Conservation (phyloP, 1,139 yeast genomes). For the Candida frijolesensis region DNA sequence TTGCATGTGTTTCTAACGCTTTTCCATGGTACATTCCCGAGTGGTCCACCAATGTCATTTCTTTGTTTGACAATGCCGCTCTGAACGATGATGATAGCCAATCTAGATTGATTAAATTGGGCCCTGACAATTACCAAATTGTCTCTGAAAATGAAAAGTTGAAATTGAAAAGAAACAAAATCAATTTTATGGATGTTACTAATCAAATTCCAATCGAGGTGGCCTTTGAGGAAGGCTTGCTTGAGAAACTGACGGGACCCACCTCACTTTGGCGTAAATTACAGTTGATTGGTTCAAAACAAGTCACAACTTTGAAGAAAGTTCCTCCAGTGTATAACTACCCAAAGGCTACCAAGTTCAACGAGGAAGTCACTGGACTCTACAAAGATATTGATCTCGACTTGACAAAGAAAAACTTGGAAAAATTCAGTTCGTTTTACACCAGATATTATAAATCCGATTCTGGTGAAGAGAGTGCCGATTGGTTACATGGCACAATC, state of each 20-base stretch:
- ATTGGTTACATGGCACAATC: constrained; percentile 65
- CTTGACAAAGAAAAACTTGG: constrained; percentile 55
- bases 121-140: constrained; percentile 39
- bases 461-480: constrained; percentile 69
- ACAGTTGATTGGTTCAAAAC: constrained; percentile 33
- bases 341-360: constrained; percentile 50
- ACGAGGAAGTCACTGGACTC: constrained; percentile 42
- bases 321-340: constrained; percentile 50
- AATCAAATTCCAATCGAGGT: constrained; percentile 39
- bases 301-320: constrained; percentile 26
- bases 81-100: constrained; percentile 13
- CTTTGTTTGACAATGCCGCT: constrained; percentile 10
- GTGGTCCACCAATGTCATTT: constrained; percentile 10
- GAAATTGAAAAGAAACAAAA: constrained; percentile 52
- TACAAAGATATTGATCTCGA: constrained; percentile 44
- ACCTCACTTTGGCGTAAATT: constrained; percentile 18
- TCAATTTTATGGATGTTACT: constrained; percentile 74
- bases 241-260: constrained; percentile 19
- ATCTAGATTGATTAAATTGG: constrained; percentile 38
- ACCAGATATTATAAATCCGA: constrained; percentile 82
- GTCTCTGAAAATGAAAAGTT: constrained; percentile 62
- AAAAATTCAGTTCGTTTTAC: constrained; percentile 66
- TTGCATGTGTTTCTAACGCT: constrained; percentile 15
- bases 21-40: constrained; percentile 17
- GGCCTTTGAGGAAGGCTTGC: constrained; percentile 33